These are phyloP conservation scores for Acanthamoeba rhysodes DNA, from an alignment of 208 protist species.

Conservation along the genomic window DNA sequence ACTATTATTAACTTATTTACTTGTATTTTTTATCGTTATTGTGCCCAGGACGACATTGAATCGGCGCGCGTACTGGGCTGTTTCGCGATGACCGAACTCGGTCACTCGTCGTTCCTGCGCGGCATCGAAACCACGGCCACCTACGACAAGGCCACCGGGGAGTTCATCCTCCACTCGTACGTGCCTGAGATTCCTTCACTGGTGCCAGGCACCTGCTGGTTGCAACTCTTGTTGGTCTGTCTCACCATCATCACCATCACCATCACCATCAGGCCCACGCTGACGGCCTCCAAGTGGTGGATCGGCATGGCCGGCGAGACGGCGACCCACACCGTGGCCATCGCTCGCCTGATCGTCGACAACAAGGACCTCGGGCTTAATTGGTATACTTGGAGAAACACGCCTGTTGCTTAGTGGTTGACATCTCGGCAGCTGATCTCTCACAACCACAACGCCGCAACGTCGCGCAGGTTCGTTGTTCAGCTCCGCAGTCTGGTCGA, in stretches of 20 bases:
- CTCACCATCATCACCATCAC: not conserved
- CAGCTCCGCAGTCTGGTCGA: constrained; percentile 78
- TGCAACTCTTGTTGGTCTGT: too few species aligned
- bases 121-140: constrained; percentile 87
- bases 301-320: constrained; percentile 79
- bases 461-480: not conserved
- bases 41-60: constrained; percentile 10
- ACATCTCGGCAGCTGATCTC: not conserved
- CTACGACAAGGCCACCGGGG: constrained; percentile 75
- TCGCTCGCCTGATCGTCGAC: constrained; percentile 81
- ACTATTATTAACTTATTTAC: not conserved
- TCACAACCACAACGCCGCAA: too few species aligned
- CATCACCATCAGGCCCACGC: constrained; percentile 75
- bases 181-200: not conserved
- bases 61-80: constrained; percentile 75
- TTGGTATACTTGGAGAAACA: not conserved
- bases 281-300: constrained; percentile 83
- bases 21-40: too few species aligned
- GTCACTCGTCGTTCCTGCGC: constrained; percentile 84
- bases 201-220: too few species aligned
- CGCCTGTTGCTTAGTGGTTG: not conserved
- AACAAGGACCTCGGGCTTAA: not conserved
- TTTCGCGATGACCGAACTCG: constrained; percentile 86
- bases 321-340: constrained; percentile 81
- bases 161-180: constrained; percentile 84